Evolutionary conservation across 1,139 yeast species (phyloP), one percentile per base, ranked within the genome.

Genomic region (Candida glucosophila): DNA sequence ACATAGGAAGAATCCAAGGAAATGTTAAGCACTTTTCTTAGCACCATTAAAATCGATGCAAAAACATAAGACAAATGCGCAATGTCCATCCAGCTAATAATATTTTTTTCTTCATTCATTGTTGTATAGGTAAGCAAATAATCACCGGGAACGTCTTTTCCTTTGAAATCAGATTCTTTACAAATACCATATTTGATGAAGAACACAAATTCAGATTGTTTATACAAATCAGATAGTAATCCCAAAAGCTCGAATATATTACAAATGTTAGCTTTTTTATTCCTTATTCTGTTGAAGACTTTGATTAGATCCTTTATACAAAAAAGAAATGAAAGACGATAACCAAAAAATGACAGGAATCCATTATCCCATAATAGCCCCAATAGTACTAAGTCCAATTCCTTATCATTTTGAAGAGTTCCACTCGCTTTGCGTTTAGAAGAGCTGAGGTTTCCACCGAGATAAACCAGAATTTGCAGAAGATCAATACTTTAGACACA

Each of bases 361-460:
- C 77, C 80, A 37, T 70, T 55, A 3, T 55, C 50, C 5, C 55
- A 36, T 2, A 65, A 39, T 4, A 68, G 31, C 0, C 67, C 65
- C 30, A 61, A 35, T 15, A 74, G 55, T 29, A 76, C 58, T 14
- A 60, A 50, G 28, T 73, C 71, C 19, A 75, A 54, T 33, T 74
- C 69, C 17, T 44, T 62, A 23, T 71, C 74, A 14, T 67, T 57
- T 14, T 62, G 59, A 25, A 78, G 49, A 0, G 86, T 76, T 3
- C 90, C 90, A 12, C 90, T 90, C 23, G 56, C n/a, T 67, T 67
- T 12, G 80, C 73, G 19, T 80, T 68, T 16, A 78, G 49, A 2
- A 81, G 79, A 0, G 90, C 88, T 29, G 79, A 58, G 2, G 78
- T 61, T 42, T 80, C 90, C 43, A 77, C 69, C 1, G 75, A 67